A percentile compares a stretch with the other conserved stretches of the same genome.
Conservation (phyloP, 495 filamentous ascomycete species). For the Choiromyces venosus region DNA sequence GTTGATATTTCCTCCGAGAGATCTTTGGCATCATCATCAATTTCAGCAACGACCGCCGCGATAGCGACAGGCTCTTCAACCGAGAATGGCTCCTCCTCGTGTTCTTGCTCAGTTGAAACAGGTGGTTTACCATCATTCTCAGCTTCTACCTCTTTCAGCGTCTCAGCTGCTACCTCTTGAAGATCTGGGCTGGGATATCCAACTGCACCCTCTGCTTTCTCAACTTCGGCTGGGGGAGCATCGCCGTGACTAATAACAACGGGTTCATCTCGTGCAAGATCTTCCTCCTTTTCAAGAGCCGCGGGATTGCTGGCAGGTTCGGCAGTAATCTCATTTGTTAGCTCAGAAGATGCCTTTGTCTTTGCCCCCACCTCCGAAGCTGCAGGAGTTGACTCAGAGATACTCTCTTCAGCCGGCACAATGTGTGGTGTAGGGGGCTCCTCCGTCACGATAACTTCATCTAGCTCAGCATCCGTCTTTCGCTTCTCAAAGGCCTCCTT, state of each 20-base stretch:
- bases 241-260: constrained; percentile 31
- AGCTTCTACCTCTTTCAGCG: not conserved
- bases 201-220: constrained; percentile 33
- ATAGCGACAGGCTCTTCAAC: not conserved
- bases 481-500: constrained; percentile 41
- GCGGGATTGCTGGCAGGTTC: not conserved
- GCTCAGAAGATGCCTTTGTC: constrained; percentile 2
- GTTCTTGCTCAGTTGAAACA: not conserved
- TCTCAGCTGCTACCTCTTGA: not conserved
- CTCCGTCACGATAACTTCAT: constrained; percentile 13
- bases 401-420: not conserved
- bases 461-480: constrained; percentile 23
- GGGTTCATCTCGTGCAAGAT: constrained; percentile 18
- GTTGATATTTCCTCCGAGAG: constrained; percentile 53
- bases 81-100: not conserved
- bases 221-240: constrained; percentile 35
- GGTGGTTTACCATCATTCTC: not conserved
- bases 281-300: constrained; percentile 5
- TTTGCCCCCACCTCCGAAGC: too few relatives aligned
- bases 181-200: not conserved
- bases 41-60: not conserved
- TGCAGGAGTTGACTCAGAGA: not conserved
- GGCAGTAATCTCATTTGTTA: not conserved
- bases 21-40: not conserved
- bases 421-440: not conserved